Evolutionary conservation across 352 stramenopile genomes (phyloP).

Genomic region (Phytophthora fragariae): DNA sequence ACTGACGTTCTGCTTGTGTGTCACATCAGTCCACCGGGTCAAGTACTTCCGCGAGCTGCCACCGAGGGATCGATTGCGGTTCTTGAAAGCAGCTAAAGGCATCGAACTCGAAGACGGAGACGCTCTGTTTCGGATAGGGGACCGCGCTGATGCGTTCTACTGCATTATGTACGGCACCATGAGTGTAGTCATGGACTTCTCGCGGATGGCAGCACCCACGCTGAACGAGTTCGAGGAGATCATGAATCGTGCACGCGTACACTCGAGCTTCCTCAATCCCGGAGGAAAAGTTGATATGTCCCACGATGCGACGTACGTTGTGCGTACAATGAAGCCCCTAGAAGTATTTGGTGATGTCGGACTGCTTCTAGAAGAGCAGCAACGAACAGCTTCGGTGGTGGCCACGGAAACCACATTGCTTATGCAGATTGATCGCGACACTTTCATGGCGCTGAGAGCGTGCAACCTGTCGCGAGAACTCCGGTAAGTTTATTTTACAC

Average conservation of each 20-base stretch:
- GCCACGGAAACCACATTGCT: conserved; percentile 72
- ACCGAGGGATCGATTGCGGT: conserved; percentile 57
- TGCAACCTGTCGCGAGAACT: conserved; percentile 65
- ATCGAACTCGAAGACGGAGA: conserved; percentile 72
- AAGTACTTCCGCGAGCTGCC: conserved; percentile 75
- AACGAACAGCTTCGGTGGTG: conserved; percentile 72
- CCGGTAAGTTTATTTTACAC: conserved; percentile 27
- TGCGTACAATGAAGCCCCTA: conserved; percentile 67
- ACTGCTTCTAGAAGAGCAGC: conserved; percentile 60
- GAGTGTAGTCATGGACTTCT: conserved; percentile 80
- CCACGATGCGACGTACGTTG: conserved; percentile 63
- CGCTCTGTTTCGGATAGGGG: conserved; percentile 73
- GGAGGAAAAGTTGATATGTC: conserved; percentile 54
- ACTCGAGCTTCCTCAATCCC: conserved; percentile 73
- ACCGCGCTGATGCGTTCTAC: conserved; percentile 77
- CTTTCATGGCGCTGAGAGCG: conserved; percentile 67
- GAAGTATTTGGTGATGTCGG: conserved; percentile 82
- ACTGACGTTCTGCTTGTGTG: not conserved
- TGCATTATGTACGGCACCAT: conserved; percentile 80
- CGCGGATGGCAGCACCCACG: conserved; percentile 68
- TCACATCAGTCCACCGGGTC: conserved; percentile 53
- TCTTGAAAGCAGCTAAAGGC: conserved; percentile 70
- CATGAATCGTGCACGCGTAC: conserved; percentile 69
- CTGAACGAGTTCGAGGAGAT: conserved; percentile 81
- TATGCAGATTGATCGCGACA: conserved; percentile 75